A percentile compares a stretch with the other conserved stretches of the same genome.
Conservation (phyloP, 2,329 filamentous ascomycete genomes). For the Ceratocystis cubensis region DNA sequence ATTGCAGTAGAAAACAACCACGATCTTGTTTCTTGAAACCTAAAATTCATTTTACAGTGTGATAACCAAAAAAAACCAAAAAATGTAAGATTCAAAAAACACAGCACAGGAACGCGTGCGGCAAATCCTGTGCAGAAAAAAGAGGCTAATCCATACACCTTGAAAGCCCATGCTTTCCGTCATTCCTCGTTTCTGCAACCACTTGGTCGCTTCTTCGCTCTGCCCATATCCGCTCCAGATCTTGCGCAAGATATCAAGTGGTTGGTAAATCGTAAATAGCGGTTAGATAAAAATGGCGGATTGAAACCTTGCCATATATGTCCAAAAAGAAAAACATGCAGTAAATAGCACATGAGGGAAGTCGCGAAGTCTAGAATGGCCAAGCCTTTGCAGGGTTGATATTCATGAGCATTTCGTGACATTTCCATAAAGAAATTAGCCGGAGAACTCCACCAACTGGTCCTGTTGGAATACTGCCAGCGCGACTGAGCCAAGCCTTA, state of each 20-base stretch:
- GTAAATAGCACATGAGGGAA: neutral
- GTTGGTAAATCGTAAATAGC: neutral
- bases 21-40: neutral
- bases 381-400: no score
- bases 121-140: neutral
- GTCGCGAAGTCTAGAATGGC: neutral
- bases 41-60: neutral
- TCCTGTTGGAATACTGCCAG: neutral
- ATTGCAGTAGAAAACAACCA: neutral
- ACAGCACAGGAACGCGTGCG: constrained; percentile 12
- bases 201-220: neutral
- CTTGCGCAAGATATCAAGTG: constrained; percentile 2
- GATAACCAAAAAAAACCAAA: constrained; percentile 12
- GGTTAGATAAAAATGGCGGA: neutral
- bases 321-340: neutral
- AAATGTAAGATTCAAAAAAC: constrained; percentile 21
- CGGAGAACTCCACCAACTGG: neutral
- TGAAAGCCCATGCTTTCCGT: neutral
- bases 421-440: neutral
- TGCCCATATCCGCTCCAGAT: neutral
- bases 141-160: constrained; percentile 13
- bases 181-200: neutral
- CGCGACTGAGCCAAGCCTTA: neutral
- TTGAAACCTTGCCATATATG: neutral
- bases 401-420: no score